Percentiles rank a stretch among this genome's conserved stretches.
Conservation (phyloP, 2,329 filamentous ascomycete genomes). For the Purpureocillium takamizusanense region DNA sequence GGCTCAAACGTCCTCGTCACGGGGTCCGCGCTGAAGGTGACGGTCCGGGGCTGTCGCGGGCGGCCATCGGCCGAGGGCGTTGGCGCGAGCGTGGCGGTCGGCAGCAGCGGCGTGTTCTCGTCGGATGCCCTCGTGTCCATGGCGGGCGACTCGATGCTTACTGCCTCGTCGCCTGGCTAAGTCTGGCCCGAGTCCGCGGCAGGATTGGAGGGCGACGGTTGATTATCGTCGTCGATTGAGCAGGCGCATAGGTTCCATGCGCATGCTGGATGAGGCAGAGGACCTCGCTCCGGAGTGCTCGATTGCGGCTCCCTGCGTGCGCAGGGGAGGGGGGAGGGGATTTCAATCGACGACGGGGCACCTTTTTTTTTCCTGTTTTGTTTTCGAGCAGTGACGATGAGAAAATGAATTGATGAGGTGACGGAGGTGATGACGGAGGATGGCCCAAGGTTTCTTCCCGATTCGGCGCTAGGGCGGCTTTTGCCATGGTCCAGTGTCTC, state of each 20-base stretch:
- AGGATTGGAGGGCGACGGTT: background rate
- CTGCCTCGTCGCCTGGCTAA: too few species aligned
- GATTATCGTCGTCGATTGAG: too few species aligned
- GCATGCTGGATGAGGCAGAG: too few species aligned
- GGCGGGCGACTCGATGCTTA: background rate
- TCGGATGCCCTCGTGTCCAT: constrained; percentile 2
- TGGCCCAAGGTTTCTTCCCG: background rate
- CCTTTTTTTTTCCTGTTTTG: too few species aligned
- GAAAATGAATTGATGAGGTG: background rate
- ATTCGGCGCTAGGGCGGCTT: background rate
- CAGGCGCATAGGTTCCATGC: too few species aligned
- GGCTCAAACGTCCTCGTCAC: constrained; percentile 53
- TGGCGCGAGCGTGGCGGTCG: background rate
- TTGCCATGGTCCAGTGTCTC: background rate
- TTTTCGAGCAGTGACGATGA: background rate
- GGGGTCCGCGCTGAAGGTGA: constrained; percentile 69
- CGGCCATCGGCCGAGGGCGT: constrained; percentile 12
- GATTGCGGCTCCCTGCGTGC: too few species aligned
- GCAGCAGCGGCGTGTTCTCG: constrained; percentile 5
- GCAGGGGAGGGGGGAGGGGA: too few species aligned
- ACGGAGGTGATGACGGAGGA: background rate
- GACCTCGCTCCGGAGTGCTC: too few species aligned
- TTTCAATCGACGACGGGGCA: background rate
- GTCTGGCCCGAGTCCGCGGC: background rate
- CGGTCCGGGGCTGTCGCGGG: constrained; percentile 47